Conservation (phyloP, 768 basidiomycete genomes). For the Cystobasidiopsis lactophilus region DNA sequence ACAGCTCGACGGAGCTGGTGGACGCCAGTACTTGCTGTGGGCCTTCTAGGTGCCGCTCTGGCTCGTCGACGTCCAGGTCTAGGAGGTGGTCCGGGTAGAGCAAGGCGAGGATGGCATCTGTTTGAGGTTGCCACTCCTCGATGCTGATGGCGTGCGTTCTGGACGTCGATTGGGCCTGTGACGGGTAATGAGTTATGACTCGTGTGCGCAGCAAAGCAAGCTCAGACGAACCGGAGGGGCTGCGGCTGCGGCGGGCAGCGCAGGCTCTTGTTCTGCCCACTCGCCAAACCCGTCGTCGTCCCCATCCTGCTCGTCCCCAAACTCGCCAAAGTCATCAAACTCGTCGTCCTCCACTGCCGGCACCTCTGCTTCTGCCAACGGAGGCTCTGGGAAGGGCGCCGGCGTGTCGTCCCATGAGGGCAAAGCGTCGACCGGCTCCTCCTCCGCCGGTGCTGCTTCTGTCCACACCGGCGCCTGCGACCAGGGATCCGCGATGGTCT, state of each 20-base stretch:
- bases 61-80: neutral
- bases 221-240: neutral
- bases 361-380: too few relatives aligned
- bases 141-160: neutral
- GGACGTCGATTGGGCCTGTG: neutral
- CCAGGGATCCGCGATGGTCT: too few relatives aligned
- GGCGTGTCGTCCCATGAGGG: neutral
- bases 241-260: neutral
- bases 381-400: too few relatives aligned
- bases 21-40: neutral
- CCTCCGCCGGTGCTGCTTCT: neutral
- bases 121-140: neutral
- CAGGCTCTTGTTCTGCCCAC: conserved; percentile 2
- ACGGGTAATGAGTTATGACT: neutral
- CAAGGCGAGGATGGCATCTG: neutral
- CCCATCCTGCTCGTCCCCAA: conserved; percentile 1
- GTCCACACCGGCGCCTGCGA: neutral
- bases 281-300: conserved; percentile 10
- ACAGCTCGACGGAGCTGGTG: conserved; percentile 1
- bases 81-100: neutral
- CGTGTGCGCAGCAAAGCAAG: neutral
- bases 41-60: neutral
- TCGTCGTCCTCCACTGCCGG: neutral
- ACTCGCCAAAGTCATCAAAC: conserved; percentile 10
- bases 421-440: neutral